These are phyloP conservation scores for Hippophae rhamnoides DNA, from an alignment of 306 rosid species.

Conservation along the genomic window DNA sequence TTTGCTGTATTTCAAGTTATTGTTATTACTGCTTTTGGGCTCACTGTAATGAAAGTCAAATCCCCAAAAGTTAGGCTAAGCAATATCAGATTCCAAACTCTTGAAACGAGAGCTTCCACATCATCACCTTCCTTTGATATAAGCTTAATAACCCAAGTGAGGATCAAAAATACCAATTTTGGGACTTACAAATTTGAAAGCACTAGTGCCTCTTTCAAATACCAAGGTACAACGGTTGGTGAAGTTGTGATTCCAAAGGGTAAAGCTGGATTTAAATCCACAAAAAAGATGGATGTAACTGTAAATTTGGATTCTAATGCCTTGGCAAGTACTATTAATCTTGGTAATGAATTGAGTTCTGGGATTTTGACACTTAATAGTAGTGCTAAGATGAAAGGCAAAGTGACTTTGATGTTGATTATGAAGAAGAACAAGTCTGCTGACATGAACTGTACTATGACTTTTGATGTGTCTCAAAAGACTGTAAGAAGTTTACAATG, in stretches of 20 bases:
- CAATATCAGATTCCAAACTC: not conserved
- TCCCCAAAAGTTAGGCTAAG: conserved; percentile 16
- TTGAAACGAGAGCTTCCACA: not conserved
- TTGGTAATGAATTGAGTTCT: conserved; percentile 11
- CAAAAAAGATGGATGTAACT: conserved; percentile 16
- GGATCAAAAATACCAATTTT: conserved; percentile 21
- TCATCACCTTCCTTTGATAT: not conserved
- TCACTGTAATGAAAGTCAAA: conserved; percentile 17
- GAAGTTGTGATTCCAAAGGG: conserved; percentile 11
- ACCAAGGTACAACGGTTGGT: conserved; percentile 15
- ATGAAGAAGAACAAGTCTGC: conserved; percentile 22
- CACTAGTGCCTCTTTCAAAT: conserved; percentile 9
- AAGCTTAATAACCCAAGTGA: conserved; percentile 13
- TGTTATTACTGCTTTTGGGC: conserved; percentile 7
- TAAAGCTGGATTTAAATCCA: conserved; percentile 16
- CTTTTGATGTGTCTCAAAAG: too few species aligned
- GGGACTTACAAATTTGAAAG: conserved; percentile 20
- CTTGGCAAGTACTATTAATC: conserved; percentile 3
- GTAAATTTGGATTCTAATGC: conserved; percentile 15
- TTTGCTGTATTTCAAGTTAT: conserved; percentile 20
- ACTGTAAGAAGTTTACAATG: too few species aligned
- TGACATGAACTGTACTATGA: conserved; percentile 11
- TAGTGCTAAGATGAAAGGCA: conserved; percentile 21
- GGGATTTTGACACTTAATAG: conserved; percentile 18
- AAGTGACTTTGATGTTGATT: conserved; percentile 15